Evolutionary conservation across 257 asterid genomes (phyloP).

Genomic region (Datura wrightii): DNA sequence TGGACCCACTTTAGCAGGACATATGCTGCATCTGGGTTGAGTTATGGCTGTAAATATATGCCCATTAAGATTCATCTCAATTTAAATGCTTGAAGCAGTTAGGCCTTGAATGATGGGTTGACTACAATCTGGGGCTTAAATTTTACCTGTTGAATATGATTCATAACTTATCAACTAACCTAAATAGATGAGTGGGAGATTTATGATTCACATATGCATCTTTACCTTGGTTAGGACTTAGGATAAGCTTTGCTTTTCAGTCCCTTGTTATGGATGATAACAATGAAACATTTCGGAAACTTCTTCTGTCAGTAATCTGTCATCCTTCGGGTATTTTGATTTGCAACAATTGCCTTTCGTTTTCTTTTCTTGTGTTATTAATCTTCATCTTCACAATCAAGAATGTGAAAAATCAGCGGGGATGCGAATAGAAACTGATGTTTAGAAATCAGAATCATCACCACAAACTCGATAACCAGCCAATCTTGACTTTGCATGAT

Average conservation of each 20-base stretch:
- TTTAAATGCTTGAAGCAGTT: conserved; percentile 20
- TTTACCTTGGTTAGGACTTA: background rate
- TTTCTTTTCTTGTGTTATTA: background rate
- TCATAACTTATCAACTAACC: background rate
- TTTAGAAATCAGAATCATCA: background rate
- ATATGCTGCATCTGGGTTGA: conserved; percentile 24
- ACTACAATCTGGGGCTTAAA: background rate
- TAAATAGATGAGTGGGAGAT: conserved; percentile 11
- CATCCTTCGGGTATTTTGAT: background rate
- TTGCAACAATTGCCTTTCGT: background rate
- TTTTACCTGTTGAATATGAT: background rate
- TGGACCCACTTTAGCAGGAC: conserved; percentile 24
- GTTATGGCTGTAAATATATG: background rate
- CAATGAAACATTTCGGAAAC: background rate
- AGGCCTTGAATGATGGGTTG: background rate
- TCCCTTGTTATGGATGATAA: background rate
- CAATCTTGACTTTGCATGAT: conserved; percentile 16
- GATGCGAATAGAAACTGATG: conserved; percentile 11
- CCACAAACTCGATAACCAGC: conserved; percentile 15
- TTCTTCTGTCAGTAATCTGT: background rate
- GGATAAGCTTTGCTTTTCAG: background rate
- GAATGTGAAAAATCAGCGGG: background rate
- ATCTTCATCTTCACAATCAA: background rate
- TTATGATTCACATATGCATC: background rate
- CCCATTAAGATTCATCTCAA: conserved; percentile 13